Evolutionary conservation across 2,329 filamentous ascomycete species (phyloP), one percentile per base, ranked within the genome.

Genomic region (Cytospora piceae): DNA sequence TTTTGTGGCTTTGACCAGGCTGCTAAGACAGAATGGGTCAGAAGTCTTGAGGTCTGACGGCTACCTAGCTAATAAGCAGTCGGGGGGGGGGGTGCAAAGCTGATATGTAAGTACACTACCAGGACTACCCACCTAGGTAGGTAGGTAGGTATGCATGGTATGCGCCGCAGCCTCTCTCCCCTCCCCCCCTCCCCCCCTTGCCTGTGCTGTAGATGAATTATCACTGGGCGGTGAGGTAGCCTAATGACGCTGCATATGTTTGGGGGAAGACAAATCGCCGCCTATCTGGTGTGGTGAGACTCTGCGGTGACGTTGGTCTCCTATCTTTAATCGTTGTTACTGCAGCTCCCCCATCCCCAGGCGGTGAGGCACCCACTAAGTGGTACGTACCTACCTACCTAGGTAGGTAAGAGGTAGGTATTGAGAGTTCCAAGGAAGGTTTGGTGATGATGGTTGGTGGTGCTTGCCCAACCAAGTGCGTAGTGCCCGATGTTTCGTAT

Each of bases 181-280:
- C n/a, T n/a, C n/a, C n/a, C n/a, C n/a, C n/a, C n/a, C n/a, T n/a
- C n/a, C n/a, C n/a, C 42, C 42, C 42, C 20, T 22, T 49, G 42
- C n/a, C 6, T 11, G 8, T 49, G 46, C 20, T 46, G 42, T 22
- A 15, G 20, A 22, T 42, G 17, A 24, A 49, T n/a, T 24, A 22
- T 20, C 22, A 49, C 46, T 49, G 4, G 46, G 65, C 65, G 65
- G 65, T 67, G 65, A 67, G 61, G 62, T 64, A 52, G 24, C 53
- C 54, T 51, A 32, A 42, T 51, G 39, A 34, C n/a, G 58, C 53
- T 64, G 61, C 32, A 57, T 53, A 22, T 14, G 22, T 42, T 29
- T 24, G 52, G 52, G 57, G 57, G 54, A 64, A 49, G 57, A 64
- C 56, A 42, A 64, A 52, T 32, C 34, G 51, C 42, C 57, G 61